A percentile compares a stretch with the other conserved stretches of the same genome.
Conservation (phyloP, 805 yeast species). For the Hanseniaspora meyeri region DNA sequence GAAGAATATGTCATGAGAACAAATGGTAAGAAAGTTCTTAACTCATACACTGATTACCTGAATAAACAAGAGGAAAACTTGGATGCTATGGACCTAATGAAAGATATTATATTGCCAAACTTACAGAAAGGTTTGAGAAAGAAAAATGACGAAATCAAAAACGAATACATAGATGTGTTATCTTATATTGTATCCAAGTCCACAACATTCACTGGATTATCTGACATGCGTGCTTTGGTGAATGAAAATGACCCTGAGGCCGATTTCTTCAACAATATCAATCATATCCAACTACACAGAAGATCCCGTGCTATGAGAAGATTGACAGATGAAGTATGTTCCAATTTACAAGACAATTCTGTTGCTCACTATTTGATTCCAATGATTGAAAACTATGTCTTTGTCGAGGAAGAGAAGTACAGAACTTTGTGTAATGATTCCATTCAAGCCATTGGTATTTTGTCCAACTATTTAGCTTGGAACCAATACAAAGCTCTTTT, state of each 20-base stretch:
- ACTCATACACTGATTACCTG: conserved; percentile 49
- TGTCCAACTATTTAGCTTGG: conserved; percentile 55
- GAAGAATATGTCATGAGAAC: conserved; percentile 71
- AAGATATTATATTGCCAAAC: conserved; percentile 48
- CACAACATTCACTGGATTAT: conserved; percentile 37
- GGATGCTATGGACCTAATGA: conserved; percentile 31
- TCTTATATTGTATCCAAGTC: conserved; percentile 46
- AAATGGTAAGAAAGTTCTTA: conserved; percentile 55
- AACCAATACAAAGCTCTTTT: conserved; percentile 67
- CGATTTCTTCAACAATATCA: conserved; percentile 62
- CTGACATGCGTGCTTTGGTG: conserved; percentile 54
- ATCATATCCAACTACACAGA: conserved; percentile 74
- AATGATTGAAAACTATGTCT: conserved; percentile 67
- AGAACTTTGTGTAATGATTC: conserved; percentile 58
- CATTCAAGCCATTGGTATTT: conserved; percentile 43
- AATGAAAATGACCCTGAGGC: conserved; percentile 68
- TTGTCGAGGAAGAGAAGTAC: conserved; percentile 43
- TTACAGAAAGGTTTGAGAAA: conserved; percentile 56
- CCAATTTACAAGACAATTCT: conserved; percentile 39
- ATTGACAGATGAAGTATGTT: conserved; percentile 36
- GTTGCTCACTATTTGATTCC: conserved; percentile 77
- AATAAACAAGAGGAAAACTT: conserved; percentile 24
- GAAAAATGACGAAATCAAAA: conserved; percentile 47
- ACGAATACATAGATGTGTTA: conserved; percentile 58
- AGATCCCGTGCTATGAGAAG: conserved; percentile 73